Percentiles rank a stretch among this genome's conserved stretches.
Conservation (phyloP, 2,329 filamentous ascomycete genomes). For the Sporothrix variecibatus region DNA sequence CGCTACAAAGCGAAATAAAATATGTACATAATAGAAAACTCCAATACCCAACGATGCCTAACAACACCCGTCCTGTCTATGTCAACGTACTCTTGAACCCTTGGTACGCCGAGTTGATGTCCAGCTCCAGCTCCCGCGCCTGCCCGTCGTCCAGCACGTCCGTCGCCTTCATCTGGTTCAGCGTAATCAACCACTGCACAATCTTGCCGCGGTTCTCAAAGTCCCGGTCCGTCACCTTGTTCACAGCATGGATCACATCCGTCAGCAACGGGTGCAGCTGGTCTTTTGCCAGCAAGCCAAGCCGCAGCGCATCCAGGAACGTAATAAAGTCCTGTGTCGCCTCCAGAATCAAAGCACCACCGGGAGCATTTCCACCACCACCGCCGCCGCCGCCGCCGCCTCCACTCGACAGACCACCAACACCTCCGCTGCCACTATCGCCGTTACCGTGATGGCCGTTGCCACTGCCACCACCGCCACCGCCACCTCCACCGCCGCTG, state of each 20-base stretch:
- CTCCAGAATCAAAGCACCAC: conserved; percentile 73
- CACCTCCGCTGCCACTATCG: conserved; percentile 47
- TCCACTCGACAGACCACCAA: conserved; percentile 47
- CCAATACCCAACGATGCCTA: background rate
- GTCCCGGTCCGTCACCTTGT: conserved; percentile 92
- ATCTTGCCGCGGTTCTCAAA: conserved; percentile 97
- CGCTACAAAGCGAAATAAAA: background rate
- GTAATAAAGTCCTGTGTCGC: conserved; percentile 99
- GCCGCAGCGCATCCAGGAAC: conserved; percentile 89
- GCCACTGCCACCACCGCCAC: conserved; percentile 49
- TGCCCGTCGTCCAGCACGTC: conserved; percentile 88
- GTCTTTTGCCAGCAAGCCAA: conserved; percentile 91
- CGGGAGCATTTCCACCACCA: conserved; percentile 52
- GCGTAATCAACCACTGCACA: conserved; percentile 93
- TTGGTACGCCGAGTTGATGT: conserved; percentile 92
- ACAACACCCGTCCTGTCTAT: conserved; percentile 39
- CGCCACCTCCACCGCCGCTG: conserved; percentile 42
- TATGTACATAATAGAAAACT: conserved; percentile 14
- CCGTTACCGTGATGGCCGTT: conserved; percentile 42
- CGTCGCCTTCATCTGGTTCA: conserved; percentile 97
- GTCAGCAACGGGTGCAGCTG: conserved; percentile 92
- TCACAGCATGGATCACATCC: conserved; percentile 95
- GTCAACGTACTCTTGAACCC: conserved; percentile 83
- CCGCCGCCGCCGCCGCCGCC: conserved; percentile 59
- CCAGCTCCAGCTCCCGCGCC: conserved; percentile 83